phyloP scores from a whole-genome alignment of 495 filamentous ascomycete species.

The Neurospora hispaniola region DNA sequence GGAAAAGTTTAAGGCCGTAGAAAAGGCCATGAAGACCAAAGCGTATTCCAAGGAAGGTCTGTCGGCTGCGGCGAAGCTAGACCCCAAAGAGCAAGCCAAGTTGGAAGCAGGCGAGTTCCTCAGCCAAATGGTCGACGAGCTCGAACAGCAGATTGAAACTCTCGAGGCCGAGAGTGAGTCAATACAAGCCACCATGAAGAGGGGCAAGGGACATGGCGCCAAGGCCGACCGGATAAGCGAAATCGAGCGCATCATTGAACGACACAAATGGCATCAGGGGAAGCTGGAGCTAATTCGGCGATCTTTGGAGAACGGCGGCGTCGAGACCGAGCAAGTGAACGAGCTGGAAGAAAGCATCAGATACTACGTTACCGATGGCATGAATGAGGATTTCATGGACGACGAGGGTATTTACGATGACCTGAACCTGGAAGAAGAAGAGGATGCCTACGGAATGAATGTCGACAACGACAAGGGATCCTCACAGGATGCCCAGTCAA shows the following conservation, averaged over 20 bases:
- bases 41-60: conserved; percentile 97
- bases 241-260: conserved; percentile 72
- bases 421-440: conserved; percentile 82
- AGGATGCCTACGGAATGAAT: conserved; percentile 69
- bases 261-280: conserved; percentile 91
- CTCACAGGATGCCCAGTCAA: conserved; percentile 88
- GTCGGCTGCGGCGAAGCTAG: conserved; percentile 78
- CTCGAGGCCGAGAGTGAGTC: conserved; percentile 85
- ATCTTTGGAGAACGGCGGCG: conserved; percentile 81
- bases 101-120: conserved; percentile 77
- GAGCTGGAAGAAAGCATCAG: conserved; percentile 84
- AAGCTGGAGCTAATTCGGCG: conserved; percentile 87
- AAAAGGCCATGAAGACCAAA: conserved; percentile 99
- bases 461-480: conserved; percentile 78
- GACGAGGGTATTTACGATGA: conserved; percentile 93
- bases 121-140: conserved; percentile 76
- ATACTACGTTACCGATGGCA: conserved; percentile 88
- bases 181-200: conserved; percentile 83
- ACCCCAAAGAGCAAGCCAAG: conserved; percentile 92
- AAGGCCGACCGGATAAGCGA: conserved; percentile 82
- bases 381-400: conserved; percentile 78
- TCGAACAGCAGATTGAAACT: conserved; percentile 83
- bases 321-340: conserved; percentile 75
- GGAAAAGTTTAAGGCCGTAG: conserved; percentile 99
- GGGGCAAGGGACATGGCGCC: conserved; percentile 71